A percentile compares a stretch with the other conserved stretches of the same genome.
phyloP scores from a whole-genome alignment of 1,284 basidiomycete species.

The Gymnopus androsaceus region DNA sequence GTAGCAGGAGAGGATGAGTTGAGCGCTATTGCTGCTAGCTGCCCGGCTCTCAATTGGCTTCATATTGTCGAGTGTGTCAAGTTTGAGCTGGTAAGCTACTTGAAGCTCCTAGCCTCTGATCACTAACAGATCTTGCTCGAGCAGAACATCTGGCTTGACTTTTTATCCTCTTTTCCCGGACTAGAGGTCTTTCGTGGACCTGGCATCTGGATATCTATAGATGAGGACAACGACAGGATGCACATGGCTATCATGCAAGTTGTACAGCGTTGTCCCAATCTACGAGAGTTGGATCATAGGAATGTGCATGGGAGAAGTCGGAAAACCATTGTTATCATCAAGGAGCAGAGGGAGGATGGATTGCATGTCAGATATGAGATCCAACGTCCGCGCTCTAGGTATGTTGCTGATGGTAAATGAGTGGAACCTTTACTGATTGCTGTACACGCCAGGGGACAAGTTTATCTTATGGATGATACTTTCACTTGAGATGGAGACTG shows the following conservation, averaged over 20 bases:
- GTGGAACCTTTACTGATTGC: slow-evolving; percentile 3
- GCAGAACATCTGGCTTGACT: slow-evolving; percentile 38
- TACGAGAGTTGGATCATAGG: slow-evolving; percentile 43
- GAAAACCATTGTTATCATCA: slow-evolving; percentile 38
- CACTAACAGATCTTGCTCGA: not conserved
- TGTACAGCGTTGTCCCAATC: slow-evolving; percentile 39
- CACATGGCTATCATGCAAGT: slow-evolving; percentile 41
- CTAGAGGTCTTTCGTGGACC: slow-evolving; percentile 44
- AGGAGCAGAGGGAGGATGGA: slow-evolving; percentile 29
- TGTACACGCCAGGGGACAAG: slow-evolving; percentile 24
- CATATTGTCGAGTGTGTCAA: not conserved
- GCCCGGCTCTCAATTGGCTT: slow-evolving; percentile 6
- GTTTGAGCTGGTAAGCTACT: slow-evolving; percentile 7
- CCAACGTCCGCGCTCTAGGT: slow-evolving; percentile 34
- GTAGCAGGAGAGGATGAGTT: not conserved
- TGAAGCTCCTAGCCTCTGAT: slow-evolving; percentile 1
- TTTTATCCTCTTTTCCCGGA: slow-evolving; percentile 39
- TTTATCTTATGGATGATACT: slow-evolving; percentile 35
- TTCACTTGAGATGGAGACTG: slow-evolving; percentile 33
- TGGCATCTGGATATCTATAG: slow-evolving; percentile 41
- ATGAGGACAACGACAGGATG: slow-evolving; percentile 35
- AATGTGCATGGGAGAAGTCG: slow-evolving; percentile 33
- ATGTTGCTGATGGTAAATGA: not conserved
- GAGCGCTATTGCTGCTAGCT: not conserved
- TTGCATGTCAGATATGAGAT: slow-evolving; percentile 36